Conservation (phyloP, 2,329 filamentous ascomycete species). For the Penicillium psychrosexuale region DNA sequence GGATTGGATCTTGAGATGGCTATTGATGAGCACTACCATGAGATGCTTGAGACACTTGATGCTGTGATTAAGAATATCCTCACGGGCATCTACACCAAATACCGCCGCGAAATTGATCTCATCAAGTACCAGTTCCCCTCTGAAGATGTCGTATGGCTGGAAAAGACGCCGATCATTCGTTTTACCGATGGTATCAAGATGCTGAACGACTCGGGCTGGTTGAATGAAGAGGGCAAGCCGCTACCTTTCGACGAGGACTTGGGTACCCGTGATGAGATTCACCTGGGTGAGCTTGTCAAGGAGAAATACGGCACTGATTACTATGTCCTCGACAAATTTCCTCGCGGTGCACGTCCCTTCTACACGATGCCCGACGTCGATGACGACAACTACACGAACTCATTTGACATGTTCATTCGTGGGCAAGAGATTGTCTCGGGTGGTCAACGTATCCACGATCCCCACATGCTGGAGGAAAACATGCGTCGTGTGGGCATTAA, state of each 20-base stretch:
- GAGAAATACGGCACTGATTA: slow-evolving; percentile 87
- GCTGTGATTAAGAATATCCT: slow-evolving; percentile 77
- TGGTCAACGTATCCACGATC: slow-evolving; percentile 87
- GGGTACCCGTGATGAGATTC: slow-evolving; percentile 80
- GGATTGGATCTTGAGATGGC: slow-evolving; percentile 91
- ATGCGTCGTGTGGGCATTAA: slow-evolving; percentile 74
- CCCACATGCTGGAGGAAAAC: slow-evolving; percentile 68
- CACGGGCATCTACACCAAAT: slow-evolving; percentile 65
- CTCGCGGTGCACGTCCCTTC: slow-evolving; percentile 77
- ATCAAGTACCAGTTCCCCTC: slow-evolving; percentile 83
- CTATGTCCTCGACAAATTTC: slow-evolving; percentile 93
- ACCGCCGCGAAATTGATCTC: slow-evolving; percentile 69
- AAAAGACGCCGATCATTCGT: slow-evolving; percentile 76
- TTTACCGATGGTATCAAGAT: slow-evolving; percentile 78
- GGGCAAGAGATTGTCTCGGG: slow-evolving; percentile 91
- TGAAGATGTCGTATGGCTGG: slow-evolving; percentile 80
- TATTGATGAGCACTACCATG: slow-evolving; percentile 84
- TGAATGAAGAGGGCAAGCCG: slow-evolving; percentile 70
- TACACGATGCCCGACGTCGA: slow-evolving; percentile 82
- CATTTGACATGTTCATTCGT: slow-evolving; percentile 91
- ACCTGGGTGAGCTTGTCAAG: slow-evolving; percentile 77
- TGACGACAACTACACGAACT: slow-evolving; percentile 74
- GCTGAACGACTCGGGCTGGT: slow-evolving; percentile 74
- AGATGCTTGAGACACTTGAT: slow-evolving; percentile 77
- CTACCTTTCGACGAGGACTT: slow-evolving; percentile 75